Evolutionary conservation across 306 rosid genomes (phyloP), one percentile per base, ranked within the genome.

Genomic region (Heteromeles arbutifolia): DNA sequence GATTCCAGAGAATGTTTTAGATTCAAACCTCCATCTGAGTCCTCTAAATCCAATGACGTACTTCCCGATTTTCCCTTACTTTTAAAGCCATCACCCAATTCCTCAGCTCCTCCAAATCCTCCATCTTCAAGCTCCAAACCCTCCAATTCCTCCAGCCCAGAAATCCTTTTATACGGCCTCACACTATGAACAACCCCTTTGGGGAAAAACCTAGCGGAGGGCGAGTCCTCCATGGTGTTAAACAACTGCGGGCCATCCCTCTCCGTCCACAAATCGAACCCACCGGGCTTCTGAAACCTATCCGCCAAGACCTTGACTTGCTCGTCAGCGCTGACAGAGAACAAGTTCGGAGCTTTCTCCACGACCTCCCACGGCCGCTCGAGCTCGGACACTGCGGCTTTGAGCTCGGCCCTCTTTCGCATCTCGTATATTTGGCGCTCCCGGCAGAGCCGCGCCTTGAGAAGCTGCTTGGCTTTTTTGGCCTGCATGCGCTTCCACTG

Each of bases 401-500:
- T 86, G 34, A 92, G 90, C 84, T 95, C 97, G 13, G 97, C 97
- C 72, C 97, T 79, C 88, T 95, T 92, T 67, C 99, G 88, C 99
- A 95, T 95, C 89, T 95, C 99, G 59, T 92, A 92, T 6, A 95
- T 90, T 81, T 95, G 97, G 63, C 97, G 87, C 81, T 95, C 97
- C 12, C 97, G 96, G 67, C 81, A 65, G 21, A 95, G 85, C 15
- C 97, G 74, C 6, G 99, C 99, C 82, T 94, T 91, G 76, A 94
- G 84, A 18, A 94, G 88, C 81, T 94, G 98, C 70, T 92, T 91
- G 56, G 88, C 84, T 82, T 94, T 94, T 85, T 81, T 90, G 32
- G 89, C 90, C 80, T 95, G 99, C 99, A 95, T 95, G 54, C 92
- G 86, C 84, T 90, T 95, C 99, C 97, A 95, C 65, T 90, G 92